Evolutionary conservation across 1,284 basidiomycete genomes (phyloP).

Genomic region (Cryptococcus sp.): DNA sequence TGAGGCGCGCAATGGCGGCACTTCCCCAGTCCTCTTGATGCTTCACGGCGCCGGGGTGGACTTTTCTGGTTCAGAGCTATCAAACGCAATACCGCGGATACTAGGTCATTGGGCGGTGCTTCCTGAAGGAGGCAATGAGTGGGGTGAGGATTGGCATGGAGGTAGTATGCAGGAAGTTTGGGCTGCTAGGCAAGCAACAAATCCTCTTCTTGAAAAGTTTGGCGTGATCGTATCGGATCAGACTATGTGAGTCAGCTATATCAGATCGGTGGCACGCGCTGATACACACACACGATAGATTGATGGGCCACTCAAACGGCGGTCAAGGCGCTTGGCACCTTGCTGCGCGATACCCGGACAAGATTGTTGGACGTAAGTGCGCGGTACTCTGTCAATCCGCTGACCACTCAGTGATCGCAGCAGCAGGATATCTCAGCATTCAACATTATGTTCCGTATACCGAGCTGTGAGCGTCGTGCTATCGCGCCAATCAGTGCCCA

Average conservation of each 20-base stretch:
- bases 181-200: slow-evolving; percentile 38
- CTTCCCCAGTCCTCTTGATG: slow-evolving; percentile 39
- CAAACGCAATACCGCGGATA: slow-evolving; percentile 27
- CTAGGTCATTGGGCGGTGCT: slow-evolving; percentile 42
- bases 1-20: neutral
- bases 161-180: slow-evolving; percentile 44
- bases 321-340: slow-evolving; percentile 86
- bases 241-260: slow-evolving; percentile 21
- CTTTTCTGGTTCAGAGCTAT: slow-evolving; percentile 24
- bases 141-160: slow-evolving; percentile 54
- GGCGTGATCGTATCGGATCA: slow-evolving; percentile 20
- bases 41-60: slow-evolving; percentile 52
- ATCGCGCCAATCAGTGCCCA: neutral
- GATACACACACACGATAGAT: slow-evolving; percentile 9
- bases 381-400: neutral
- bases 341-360: slow-evolving; percentile 73
- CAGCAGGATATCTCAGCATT: slow-evolving; percentile 77
- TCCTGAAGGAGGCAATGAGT: slow-evolving; percentile 47
- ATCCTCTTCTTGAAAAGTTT: slow-evolving; percentile 8
- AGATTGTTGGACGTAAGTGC: slow-evolving; percentile 59
- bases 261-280: neutral
- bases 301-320: slow-evolving; percentile 89
- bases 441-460: slow-evolving; percentile 77
- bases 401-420: slow-evolving; percentile 61
- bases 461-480: slow-evolving; percentile 54